Evolutionary conservation across 257 asterid species (phyloP).

Genomic region (Nicotiana undulata): DNA sequence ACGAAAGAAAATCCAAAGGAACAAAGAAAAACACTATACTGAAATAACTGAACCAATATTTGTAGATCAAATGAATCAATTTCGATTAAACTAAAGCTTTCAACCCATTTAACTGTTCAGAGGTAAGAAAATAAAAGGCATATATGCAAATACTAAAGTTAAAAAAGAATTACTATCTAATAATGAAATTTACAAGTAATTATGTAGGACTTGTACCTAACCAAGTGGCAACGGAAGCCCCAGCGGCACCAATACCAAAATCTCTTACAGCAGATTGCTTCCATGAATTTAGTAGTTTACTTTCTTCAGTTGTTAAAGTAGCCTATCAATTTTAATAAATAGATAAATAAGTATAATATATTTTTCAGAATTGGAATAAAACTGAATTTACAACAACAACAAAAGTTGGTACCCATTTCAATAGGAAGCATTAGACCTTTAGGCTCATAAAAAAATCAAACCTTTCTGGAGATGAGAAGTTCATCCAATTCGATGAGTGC

Average conservation of each 20-base stretch:
- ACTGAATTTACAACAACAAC: background rate
- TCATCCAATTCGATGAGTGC: slow-evolving; percentile 29
- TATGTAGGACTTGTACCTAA: slow-evolving; percentile 36
- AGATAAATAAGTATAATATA: background rate
- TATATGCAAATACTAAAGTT: background rate
- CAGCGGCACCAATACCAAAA: slow-evolving; percentile 30
- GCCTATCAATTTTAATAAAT: slow-evolving; percentile 27
- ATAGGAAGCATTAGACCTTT: background rate
- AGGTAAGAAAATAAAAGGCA: background rate
- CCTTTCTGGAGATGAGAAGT: slow-evolving; percentile 33
- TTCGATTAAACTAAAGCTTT: background rate
- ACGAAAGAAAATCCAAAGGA: background rate
- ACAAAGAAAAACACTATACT: background rate
- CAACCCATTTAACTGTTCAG: background rate
- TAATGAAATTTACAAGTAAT: background rate
- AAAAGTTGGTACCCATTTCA: background rate
- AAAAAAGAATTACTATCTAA: background rate
- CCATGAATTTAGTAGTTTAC: slow-evolving; percentile 28
- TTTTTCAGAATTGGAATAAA: background rate
- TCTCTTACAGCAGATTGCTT: slow-evolving; percentile 28
- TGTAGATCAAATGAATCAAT: background rate
- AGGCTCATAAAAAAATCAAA: background rate
- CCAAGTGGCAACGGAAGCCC: slow-evolving; percentile 40
- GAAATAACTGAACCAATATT: background rate
- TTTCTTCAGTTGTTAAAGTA: slow-evolving; percentile 41